A percentile compares a stretch with the other conserved stretches of the same genome.
Evolutionary conservation across 148 eudicot species (phyloP).

Genomic region (Silene latifolia): DNA sequence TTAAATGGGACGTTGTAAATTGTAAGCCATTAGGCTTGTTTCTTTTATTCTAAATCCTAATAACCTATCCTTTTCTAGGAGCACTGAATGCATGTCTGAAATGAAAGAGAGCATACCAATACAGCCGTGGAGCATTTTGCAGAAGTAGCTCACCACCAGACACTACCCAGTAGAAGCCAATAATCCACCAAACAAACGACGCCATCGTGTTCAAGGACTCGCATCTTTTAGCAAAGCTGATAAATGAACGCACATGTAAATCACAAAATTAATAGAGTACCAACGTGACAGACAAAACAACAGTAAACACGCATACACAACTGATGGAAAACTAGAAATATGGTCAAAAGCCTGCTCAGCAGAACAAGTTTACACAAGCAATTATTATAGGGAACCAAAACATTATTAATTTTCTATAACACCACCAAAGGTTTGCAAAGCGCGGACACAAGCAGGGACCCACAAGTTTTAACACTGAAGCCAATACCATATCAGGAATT

Average conservation of each 20-base stretch:
- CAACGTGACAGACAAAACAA: not conserved
- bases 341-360: not conserved
- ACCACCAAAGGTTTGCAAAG: not conserved
- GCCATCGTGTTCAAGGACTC: slow-evolving; percentile 81
- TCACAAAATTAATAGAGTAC: not conserved
- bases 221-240: slow-evolving; percentile 59
- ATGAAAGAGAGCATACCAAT: slow-evolving; percentile 54
- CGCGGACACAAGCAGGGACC: not conserved
- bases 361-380: not conserved
- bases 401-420: too few species aligned
- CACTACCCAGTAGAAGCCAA: slow-evolving; percentile 93
- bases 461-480: not conserved
- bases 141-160: slow-evolving; percentile 80
- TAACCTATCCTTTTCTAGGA: not conserved
- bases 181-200: slow-evolving; percentile 95
- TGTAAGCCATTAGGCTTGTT: not conserved
- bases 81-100: not conserved
- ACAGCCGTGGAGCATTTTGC: slow-evolving; percentile 67
- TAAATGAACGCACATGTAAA: slow-evolving; percentile 17
- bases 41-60: not conserved
- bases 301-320: not conserved
- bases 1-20: too few species aligned
- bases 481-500: not conserved
- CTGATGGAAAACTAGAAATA: not conserved
- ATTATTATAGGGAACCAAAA: not conserved